Evolutionary conservation across 805 yeast species (phyloP), one percentile per base, ranked within the genome.

Genomic region (Metschnikowia colocasiae): DNA sequence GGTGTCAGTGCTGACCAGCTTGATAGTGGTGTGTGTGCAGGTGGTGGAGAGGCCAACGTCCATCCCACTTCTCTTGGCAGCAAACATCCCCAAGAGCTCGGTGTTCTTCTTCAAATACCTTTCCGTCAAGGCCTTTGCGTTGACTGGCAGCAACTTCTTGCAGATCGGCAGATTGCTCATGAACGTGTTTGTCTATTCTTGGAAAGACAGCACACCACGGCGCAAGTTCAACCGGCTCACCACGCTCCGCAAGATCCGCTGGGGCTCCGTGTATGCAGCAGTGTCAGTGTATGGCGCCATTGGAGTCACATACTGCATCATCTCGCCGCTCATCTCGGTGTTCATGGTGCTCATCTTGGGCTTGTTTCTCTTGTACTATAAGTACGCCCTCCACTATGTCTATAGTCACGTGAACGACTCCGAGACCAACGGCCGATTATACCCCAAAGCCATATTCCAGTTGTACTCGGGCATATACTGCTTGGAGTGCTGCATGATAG

Each of bases 61-160:
- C 0, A 78, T 87, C 10, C 89, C 94, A 1, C 71, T 80, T 5
- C 63, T 87, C 45, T 70, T 89, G 20, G 96, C 96, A 0, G 75
- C 77, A 12, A 87, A 89, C 56, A 71, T 91, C 30, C 96, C 97
- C 0, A 86, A 85, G 59, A 86, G 95, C 20, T 84, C 96, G 1
- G 87, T 83, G 37, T 90, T 91, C 59, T 91, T 90, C 67, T 83
- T 83, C 62, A 85, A 91, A 3, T 88, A 84, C 58, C 69, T 89
- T 32, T 67, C 87, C 0, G 71, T 90, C 29, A 83, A 86, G 63
- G 92, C 95, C 0, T 67, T 90, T 47, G 79, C 91, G 1, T 80
- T 85, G 46, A 79, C 85, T 52, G 96, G 96, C 0, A 81, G 80
- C 48, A 81, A 81, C 50, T 71, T 91, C 34, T 59, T 90, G 32